Conservation (phyloP, 2,329 filamentous ascomycete species). For the Claviceps sp. region DNA sequence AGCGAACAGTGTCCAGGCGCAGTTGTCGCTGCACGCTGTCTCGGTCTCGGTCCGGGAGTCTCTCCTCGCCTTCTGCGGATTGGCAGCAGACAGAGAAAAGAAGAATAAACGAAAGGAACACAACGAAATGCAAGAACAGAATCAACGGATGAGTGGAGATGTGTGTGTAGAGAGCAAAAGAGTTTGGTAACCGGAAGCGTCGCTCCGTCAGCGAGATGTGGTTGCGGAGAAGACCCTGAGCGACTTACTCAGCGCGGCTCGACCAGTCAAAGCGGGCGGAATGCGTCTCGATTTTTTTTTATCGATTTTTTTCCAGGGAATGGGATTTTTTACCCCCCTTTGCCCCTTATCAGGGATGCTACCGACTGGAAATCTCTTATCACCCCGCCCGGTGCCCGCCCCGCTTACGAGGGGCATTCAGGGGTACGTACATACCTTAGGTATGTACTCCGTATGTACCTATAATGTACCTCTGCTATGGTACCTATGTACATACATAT, state of each 20-base stretch:
- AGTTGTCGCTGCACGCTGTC: neutral
- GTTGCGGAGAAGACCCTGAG: neutral
- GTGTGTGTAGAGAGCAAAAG: neutral
- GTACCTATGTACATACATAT: too few species aligned
- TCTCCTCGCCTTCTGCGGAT: neutral
- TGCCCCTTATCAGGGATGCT: constrained; percentile 1
- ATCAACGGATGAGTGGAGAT: neutral
- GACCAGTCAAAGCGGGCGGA: neutral
- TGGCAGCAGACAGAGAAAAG: neutral
- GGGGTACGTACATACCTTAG: neutral
- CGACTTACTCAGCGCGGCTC: neutral
- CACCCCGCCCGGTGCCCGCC: neutral
- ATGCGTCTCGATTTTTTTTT: neutral
- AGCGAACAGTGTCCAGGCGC: neutral
- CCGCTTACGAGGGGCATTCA: neutral
- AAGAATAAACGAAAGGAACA: neutral
- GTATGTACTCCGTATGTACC: too few species aligned
- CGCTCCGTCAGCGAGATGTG: neutral
- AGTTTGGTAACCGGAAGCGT: neutral
- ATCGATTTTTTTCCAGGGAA: neutral
- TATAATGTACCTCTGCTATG: too few species aligned
- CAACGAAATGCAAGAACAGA: neutral
- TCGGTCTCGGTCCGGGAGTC: neutral
- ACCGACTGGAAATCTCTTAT: constrained; percentile 2
- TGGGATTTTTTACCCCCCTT: neutral